Evolutionary conservation across 140 eudicot species (phyloP).

Genomic region (Erigeron philadelphicus): DNA sequence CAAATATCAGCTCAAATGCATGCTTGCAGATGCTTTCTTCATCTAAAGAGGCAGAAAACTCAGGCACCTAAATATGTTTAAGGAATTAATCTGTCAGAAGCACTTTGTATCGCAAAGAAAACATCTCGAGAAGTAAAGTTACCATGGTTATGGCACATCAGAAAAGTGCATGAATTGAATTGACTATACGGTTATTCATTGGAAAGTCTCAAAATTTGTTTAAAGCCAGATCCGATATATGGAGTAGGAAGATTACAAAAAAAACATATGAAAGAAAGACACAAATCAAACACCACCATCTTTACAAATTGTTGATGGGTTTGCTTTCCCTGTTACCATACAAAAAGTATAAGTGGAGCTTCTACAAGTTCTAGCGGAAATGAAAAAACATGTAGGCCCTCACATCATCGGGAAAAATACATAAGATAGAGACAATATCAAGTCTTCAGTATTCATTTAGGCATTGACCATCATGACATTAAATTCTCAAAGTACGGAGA

Average conservation of each 20-base stretch:
- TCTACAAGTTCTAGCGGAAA: background rate
- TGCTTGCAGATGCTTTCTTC: slow-evolving; percentile 70
- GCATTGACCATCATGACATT: background rate
- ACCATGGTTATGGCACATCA: too few relatives aligned
- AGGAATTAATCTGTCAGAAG: slow-evolving; percentile 26
- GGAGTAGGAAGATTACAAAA: too few relatives aligned
- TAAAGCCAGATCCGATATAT: too few relatives aligned
- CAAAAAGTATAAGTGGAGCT: background rate
- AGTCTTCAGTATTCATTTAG: background rate
- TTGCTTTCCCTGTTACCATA: background rate
- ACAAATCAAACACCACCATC: too few relatives aligned
- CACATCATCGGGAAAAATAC: background rate
- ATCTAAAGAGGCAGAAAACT: slow-evolving; percentile 57
- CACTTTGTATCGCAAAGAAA: background rate
- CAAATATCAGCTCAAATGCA: slow-evolving; percentile 78
- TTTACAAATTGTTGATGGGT: too few relatives aligned
- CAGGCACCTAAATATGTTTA: slow-evolving; percentile 64
- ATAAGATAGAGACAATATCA: background rate
- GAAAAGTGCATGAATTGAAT: background rate
- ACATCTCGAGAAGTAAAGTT: background rate
- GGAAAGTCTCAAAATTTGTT: too few relatives aligned
- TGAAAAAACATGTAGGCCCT: background rate
- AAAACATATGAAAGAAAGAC: too few relatives aligned
- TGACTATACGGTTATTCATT: background rate
- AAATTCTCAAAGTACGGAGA: background rate